These are phyloP conservation scores for Huntiella moniliformis DNA, from an alignment of 2,329 filamentous ascomycete species.

Conservation along the genomic window DNA sequence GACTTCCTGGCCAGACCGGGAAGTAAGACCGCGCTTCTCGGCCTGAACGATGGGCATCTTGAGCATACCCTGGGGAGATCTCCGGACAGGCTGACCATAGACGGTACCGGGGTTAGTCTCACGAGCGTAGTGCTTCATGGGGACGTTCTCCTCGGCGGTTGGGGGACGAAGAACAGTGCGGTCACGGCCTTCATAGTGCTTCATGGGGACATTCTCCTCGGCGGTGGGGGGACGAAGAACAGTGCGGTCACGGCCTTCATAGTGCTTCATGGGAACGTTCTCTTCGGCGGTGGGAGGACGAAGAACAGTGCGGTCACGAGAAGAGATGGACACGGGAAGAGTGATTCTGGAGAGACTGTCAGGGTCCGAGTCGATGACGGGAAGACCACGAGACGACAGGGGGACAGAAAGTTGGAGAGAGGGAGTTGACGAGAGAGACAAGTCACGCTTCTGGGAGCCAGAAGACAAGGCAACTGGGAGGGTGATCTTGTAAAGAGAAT, in stretches of 20 bases:
- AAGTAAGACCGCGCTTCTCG: conserved; percentile 18
- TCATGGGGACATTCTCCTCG: background rate
- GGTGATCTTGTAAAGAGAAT: conserved; percentile 8
- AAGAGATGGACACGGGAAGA: conserved; percentile 4
- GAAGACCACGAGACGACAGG: conserved; percentile 2
- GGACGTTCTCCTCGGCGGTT: conserved; percentile 6
- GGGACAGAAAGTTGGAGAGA: conserved; percentile 6
- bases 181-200: conserved; percentile 2
- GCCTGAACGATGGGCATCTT: conserved; percentile 18
- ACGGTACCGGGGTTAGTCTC: conserved; percentile 3
- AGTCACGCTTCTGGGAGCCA: conserved; percentile 1
- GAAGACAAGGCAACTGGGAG: conserved; percentile 6
- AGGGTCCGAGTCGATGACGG: conserved; percentile 1
- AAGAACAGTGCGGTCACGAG: conserved; percentile 7
- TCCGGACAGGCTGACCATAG: conserved; percentile 3
- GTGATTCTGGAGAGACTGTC: conserved; percentile 9
- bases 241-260: background rate
- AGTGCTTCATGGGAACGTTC: background rate
- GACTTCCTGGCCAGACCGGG: conserved; percentile 15
- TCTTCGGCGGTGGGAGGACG: background rate
- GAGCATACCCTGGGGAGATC: conserved; percentile 13
- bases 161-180: conserved; percentile 8
- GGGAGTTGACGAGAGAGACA: conserved; percentile 1
- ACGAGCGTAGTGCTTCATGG: conserved; percentile 3
- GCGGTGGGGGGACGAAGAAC: conserved; percentile 3